A percentile compares a stretch with the other conserved stretches of the same genome.
phyloP scores from a whole-genome alignment of 495 filamentous ascomycete species.

The Hypomontagnella monticulosa region DNA sequence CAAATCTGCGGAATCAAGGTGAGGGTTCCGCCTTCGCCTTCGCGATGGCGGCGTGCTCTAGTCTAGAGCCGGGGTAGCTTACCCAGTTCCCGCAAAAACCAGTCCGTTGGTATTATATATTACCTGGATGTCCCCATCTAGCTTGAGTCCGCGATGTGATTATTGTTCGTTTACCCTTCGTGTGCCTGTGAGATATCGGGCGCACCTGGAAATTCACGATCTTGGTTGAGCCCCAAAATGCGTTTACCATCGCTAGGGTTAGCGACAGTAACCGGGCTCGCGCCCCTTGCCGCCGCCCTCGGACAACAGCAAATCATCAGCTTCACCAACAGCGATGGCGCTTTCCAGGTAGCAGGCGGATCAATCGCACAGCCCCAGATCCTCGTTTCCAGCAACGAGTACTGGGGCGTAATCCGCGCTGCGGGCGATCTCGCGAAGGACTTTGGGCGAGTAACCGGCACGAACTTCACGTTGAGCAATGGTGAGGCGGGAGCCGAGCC shows the following conservation, averaged over 20 bases:
- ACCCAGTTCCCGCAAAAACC: constrained; percentile 4
- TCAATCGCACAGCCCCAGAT: constrained; percentile 58
- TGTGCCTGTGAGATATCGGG: background rate
- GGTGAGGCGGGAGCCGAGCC: constrained; percentile 52
- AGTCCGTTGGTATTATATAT: constrained; percentile 21
- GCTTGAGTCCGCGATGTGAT: background rate
- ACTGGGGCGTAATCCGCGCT: constrained; percentile 73
- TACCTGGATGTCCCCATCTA: background rate
- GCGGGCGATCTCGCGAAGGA: constrained; percentile 73
- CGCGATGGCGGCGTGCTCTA: constrained; percentile 13
- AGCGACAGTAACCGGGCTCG: constrained; percentile 12
- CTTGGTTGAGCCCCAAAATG: constrained; percentile 3
- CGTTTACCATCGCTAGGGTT: constrained; percentile 5
- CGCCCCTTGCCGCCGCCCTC: constrained; percentile 53
- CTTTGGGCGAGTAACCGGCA: constrained; percentile 74
- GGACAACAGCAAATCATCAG: constrained; percentile 67
- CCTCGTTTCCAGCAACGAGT: constrained; percentile 65
- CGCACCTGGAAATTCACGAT: background rate
- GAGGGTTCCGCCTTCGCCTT: constrained; percentile 15
- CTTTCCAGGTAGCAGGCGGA: constrained; percentile 59
- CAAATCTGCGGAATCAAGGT: constrained; percentile 15
- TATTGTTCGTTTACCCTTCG: background rate
- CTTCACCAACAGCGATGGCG: constrained; percentile 51
- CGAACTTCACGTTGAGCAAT: constrained; percentile 64
- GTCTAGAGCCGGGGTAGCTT: constrained; percentile 18